These are phyloP conservation scores for Paraphaeosphaeria minitans DNA, from an alignment of 2,329 filamentous ascomycete species.

Conservation along the genomic window DNA sequence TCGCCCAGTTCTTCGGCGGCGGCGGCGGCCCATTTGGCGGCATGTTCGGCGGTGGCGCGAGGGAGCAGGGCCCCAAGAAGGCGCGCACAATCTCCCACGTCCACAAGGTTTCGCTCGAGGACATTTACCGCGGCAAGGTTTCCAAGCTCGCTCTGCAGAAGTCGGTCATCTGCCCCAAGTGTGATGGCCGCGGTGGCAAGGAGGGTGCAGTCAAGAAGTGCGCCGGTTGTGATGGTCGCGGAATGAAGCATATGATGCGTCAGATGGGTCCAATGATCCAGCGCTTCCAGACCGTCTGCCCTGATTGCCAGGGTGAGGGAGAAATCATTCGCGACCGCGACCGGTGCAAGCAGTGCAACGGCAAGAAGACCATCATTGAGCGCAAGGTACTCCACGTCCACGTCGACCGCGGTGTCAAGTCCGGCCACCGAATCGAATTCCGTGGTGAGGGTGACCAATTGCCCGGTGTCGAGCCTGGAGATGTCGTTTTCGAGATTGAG, in stretches of 20 bases:
- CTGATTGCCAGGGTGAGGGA: conserved; percentile 96
- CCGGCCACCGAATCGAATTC: conserved; percentile 96
- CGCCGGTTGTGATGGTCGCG: conserved; percentile 85
- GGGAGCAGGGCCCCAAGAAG: conserved; percentile 82
- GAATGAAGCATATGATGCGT: conserved; percentile 99
- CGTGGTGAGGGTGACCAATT: conserved; percentile 95
- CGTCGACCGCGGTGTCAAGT: conserved; percentile 91
- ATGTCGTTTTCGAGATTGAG: conserved; percentile 98
- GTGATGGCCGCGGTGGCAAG: conserved; percentile 92
- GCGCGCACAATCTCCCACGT: conserved; percentile 97
- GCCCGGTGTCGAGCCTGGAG: conserved; percentile 88
- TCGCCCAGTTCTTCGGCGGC: conserved; percentile 93
- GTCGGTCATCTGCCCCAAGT: conserved; percentile 94
- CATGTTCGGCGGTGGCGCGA: conserved; percentile 69
- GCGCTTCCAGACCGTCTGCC: conserved; percentile 98
- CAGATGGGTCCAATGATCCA: conserved; percentile 99
- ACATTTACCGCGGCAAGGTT: conserved; percentile 97
- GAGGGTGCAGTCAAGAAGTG: conserved; percentile 97
- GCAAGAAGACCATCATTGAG: conserved; percentile 98
- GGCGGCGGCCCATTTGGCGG: conserved; percentile 70
- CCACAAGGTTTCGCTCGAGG: conserved; percentile 96
- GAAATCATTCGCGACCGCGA: conserved; percentile 97
- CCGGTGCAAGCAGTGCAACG: conserved; percentile 92
- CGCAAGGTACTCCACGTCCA: conserved; percentile 98
- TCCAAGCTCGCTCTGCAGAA: conserved; percentile 97